Evolutionary conservation across 495 filamentous ascomycete species (phyloP).

Genomic region (Patellaria atrata): DNA sequence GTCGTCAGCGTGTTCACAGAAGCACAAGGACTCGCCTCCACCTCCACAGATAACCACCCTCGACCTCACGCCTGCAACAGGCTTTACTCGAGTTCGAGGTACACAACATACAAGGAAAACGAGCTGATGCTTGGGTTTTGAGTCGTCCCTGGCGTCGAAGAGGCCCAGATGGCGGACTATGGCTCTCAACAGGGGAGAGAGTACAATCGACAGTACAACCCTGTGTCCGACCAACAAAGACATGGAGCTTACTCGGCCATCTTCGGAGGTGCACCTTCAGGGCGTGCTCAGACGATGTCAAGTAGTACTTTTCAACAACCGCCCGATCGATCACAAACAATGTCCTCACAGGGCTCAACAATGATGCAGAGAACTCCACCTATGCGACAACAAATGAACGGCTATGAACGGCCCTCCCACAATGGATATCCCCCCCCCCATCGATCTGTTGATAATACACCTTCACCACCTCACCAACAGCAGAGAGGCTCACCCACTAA

Average conservation of each 20-base stretch:
- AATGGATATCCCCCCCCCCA: conserved; percentile 44
- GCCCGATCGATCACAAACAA: conserved; percentile 76
- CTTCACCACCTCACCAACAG: conserved; percentile 22
- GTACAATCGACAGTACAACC: conserved; percentile 54
- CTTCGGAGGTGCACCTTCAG: conserved; percentile 81
- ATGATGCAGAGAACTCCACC: conserved; percentile 46
- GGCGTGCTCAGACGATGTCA: conserved; percentile 80
- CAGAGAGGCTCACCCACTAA: conserved; percentile 50
- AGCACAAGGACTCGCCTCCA: neutral
- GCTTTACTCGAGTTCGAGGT: too few species aligned
- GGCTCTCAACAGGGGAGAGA: conserved; percentile 56
- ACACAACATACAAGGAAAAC: too few species aligned
- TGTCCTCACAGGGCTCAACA: conserved; percentile 52
- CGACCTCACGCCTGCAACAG: neutral
- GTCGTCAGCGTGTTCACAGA: neutral
- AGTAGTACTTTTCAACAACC: conserved; percentile 44
- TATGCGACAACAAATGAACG: conserved; percentile 34
- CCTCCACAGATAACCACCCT: neutral
- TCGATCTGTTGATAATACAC: conserved; percentile 19
- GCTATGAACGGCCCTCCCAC: conserved; percentile 26
- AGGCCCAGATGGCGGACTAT: conserved; percentile 64
- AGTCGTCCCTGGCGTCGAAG: neutral
- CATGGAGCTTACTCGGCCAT: conserved; percentile 95
- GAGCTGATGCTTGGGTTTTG: conserved; percentile 9
- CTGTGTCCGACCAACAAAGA: conserved; percentile 59